Percentiles rank a stretch among this genome's conserved stretches.
Conservation (phyloP, 2,329 filamentous ascomycete species). For the Aspergillus sp. region DNA sequence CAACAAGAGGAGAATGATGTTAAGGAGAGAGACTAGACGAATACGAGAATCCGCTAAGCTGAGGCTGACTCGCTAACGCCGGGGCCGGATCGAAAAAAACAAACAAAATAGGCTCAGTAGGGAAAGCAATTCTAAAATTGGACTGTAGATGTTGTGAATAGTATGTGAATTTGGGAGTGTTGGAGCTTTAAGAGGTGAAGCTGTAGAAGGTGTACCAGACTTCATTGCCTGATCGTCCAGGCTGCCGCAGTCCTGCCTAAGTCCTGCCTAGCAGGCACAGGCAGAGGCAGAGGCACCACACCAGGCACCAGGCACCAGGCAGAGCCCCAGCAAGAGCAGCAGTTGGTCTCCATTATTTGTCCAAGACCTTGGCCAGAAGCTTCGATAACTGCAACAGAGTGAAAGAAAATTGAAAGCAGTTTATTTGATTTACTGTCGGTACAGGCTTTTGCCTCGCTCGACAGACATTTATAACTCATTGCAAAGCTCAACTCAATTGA, state of each 20-base stretch:
- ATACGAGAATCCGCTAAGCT: background rate
- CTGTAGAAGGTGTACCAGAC: background rate
- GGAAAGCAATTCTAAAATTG: background rate
- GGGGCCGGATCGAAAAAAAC: background rate
- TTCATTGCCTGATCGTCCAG: slow-evolving; percentile 7
- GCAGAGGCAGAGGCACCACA: background rate
- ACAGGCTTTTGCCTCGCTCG: too few relatives aligned
- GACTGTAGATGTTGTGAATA: background rate
- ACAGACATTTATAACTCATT: too few relatives aligned
- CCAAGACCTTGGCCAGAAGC: background rate
- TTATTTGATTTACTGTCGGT: too few relatives aligned
- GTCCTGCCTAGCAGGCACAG: slow-evolving; percentile 2
- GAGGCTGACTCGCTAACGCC: background rate
- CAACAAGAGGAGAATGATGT: background rate
- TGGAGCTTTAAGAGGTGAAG: background rate
- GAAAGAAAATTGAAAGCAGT: too few relatives aligned
- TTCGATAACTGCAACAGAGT: too few relatives aligned
- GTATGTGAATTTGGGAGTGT: too few relatives aligned
- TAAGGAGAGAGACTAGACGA: background rate
- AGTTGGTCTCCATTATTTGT: background rate
- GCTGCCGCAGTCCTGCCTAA: slow-evolving; percentile 5
- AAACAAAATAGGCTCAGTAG: background rate
- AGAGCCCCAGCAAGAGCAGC: background rate
- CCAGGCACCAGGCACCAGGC: background rate
- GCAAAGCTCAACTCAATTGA: too few relatives aligned